A percentile compares a stretch with the other conserved stretches of the same genome.
Conservation (phyloP, 306 rosid species). For the Hylodesmum podocarpum region DNA sequence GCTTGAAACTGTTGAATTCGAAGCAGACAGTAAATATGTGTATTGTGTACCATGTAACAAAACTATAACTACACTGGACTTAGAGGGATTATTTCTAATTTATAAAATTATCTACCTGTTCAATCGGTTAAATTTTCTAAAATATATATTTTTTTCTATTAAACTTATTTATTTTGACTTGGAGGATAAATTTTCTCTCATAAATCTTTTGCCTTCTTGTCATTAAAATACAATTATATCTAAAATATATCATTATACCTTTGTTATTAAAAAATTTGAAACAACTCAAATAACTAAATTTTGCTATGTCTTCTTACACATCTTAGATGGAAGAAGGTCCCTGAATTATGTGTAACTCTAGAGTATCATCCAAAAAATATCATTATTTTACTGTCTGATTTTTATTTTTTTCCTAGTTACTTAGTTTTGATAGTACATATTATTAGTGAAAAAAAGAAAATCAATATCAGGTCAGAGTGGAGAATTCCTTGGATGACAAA, state of each 20-base stretch:
- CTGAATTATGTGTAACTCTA: not conserved
- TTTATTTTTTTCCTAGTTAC: not conserved
- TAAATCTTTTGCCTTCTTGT: not conserved
- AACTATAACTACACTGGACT: not conserved
- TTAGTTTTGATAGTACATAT: not conserved
- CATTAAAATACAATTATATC: too few relatives aligned
- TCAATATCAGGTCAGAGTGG: not conserved
- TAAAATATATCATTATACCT: not conserved
- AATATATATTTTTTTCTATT: not conserved
- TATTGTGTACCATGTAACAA: not conserved
- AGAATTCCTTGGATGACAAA: not conserved
- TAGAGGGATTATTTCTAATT: not conserved
- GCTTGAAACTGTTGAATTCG: not conserved
- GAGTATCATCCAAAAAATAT: not conserved
- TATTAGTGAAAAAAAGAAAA: not conserved
- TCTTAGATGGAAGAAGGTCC: too few relatives aligned
- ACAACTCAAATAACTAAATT: not conserved
- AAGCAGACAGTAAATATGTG: not conserved
- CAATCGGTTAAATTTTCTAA: not conserved
- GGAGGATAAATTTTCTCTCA: not conserved
- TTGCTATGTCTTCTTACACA: too few relatives aligned
- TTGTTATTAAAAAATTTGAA: not conserved
- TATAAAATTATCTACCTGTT: not conserved
- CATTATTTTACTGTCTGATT: too few relatives aligned
- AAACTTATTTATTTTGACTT: not conserved